Percentiles rank a stretch among this genome's conserved stretches.
These are phyloP conservation scores for Bryum argenteum DNA, from an alignment of 225 moss, liverwort and hornwort species.

Conservation along the genomic window DNA sequence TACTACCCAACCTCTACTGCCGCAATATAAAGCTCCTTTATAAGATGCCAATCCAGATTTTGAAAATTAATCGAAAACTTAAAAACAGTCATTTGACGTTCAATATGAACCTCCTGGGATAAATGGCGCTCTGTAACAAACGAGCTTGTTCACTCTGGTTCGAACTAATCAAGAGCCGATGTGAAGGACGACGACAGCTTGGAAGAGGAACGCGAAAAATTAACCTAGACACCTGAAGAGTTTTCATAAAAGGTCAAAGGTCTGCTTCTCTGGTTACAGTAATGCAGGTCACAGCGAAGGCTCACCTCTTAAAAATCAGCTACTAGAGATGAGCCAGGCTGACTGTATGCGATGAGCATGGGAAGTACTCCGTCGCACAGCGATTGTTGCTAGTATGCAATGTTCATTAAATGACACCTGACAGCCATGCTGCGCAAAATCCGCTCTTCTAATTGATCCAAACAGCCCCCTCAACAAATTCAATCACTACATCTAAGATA, in stretches of 20 bases:
- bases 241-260: background rate
- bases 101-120: background rate
- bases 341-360: conserved; percentile 12
- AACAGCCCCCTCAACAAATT: conserved; percentile 4
- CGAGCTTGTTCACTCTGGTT: background rate
- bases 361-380: conserved; percentile 14
- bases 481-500: conserved; percentile 37
- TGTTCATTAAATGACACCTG: background rate
- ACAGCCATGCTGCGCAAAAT: conserved; percentile 10
- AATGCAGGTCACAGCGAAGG: conserved; percentile 29
- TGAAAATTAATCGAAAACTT: background rate
- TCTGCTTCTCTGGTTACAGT: conserved; percentile 4
- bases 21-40: background rate
- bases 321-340: conserved; percentile 17
- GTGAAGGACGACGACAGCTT: background rate
- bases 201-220: background rate
- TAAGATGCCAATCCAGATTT: background rate
- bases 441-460: conserved; percentile 12
- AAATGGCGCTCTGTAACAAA: background rate
- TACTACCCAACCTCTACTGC: background rate
- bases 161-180: background rate
- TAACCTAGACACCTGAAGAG: conserved; percentile 14
- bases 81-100: background rate
- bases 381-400: conserved; percentile 16
- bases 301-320: conserved; percentile 40